Evolutionary conservation across 306 rosid species (phyloP).

Genomic region (Prunus persica): Prunus_persica_NCBIv2 NC_034010.1:4152501-4153000

Average conservation of each 20-base stretch:
- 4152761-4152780: constrained; percentile 7
- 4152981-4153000: constrained; percentile 87
- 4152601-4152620: constrained; percentile 98
- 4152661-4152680: constrained; percentile 97
- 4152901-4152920: constrained; percentile 98
- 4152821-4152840: constrained; percentile 5
- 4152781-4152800: constrained; percentile 6
- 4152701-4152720: neutral
- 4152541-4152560: constrained; percentile 92
- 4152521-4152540: constrained; percentile 5
- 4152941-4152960: constrained; percentile 97
- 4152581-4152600: constrained; percentile 89
- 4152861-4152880: constrained; percentile 48
- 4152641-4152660: constrained; percentile 99
- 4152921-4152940: constrained; percentile 95
- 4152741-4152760: neutral
- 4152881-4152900: constrained; percentile 93
- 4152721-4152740: neutral
- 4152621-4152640: constrained; percentile 99
- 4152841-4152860: neutral
- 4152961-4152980: constrained; percentile 86
- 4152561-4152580: constrained; percentile 94
- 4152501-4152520: neutral
- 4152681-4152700: constrained; percentile 21
- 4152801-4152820: neutral